phyloP scores from a whole-genome alignment of 139 green algal genomes.

The Coelastrella sp. region DNA sequence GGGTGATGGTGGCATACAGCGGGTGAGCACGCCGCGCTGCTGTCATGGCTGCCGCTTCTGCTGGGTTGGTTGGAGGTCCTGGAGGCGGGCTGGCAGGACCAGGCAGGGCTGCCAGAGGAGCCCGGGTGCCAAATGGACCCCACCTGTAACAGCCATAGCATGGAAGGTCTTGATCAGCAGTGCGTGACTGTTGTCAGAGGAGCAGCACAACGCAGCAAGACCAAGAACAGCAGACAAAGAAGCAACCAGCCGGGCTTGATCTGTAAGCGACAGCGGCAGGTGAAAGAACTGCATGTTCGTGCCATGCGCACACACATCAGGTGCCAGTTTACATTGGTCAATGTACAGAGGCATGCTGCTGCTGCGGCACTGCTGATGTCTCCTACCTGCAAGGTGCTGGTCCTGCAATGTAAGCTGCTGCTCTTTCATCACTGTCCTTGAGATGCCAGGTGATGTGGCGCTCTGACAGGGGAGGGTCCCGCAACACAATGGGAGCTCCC shows the following conservation, averaged over 20 bases:
- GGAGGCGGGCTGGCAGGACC: constrained; percentile 47
- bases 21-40: constrained; percentile 81
- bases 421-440: constrained; percentile 94
- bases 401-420: constrained; percentile 93
- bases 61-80: constrained; percentile 9
- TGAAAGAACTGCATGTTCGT: background rate
- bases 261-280: background rate
- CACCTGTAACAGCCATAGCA: constrained; percentile 5
- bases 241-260: too few species aligned
- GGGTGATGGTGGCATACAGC: constrained; percentile 82
- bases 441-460: constrained; percentile 81
- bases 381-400: constrained; percentile 87
- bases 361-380: constrained; percentile 55
- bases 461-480: constrained; percentile 53
- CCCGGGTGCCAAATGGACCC: constrained; percentile 39
- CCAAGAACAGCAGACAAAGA: too few species aligned
- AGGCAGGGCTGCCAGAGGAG: background rate
- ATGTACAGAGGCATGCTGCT: background rate
- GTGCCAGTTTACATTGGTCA: background rate
- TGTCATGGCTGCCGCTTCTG: constrained; percentile 45
- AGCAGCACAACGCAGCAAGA: background rate
- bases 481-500: constrained; percentile 48
- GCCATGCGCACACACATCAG: background rate
- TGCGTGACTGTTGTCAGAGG: background rate
- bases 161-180: background rate